Evolutionary conservation across 2,329 filamentous ascomycete species (phyloP).

Genomic region (Apiospora hydei): DNA sequence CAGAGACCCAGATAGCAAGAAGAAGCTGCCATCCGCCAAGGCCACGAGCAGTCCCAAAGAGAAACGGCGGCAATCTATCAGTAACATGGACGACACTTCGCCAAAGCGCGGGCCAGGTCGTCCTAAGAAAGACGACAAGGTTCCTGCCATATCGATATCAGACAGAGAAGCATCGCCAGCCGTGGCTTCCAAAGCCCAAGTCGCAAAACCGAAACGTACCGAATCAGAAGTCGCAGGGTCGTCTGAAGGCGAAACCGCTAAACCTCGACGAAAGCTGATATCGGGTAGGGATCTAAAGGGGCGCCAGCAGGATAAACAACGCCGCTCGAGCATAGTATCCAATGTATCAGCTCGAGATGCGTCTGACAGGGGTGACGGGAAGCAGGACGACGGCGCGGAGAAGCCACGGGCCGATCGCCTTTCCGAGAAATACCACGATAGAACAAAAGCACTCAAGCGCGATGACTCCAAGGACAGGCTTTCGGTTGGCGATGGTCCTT

Average conservation of each 20-base stretch:
- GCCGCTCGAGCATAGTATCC: conserved; percentile 65
- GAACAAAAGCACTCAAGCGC: conserved; percentile 66
- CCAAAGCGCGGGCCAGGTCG: conserved; percentile 61
- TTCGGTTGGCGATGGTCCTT: conserved; percentile 57
- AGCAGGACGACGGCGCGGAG: conserved; percentile 56
- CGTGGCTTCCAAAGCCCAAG: conserved; percentile 49
- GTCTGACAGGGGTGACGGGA: conserved; percentile 58
- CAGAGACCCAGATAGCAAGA: conserved; percentile 53
- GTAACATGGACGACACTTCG: conserved; percentile 55
- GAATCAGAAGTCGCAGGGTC: conserved; percentile 63
- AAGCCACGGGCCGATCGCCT: conserved; percentile 52
- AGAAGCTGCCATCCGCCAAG: conserved; percentile 49
- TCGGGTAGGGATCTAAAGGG: conserved; percentile 69
- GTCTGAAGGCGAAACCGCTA: conserved; percentile 64
- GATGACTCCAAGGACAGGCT: conserved; percentile 66
- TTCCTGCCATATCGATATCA: conserved; percentile 55
- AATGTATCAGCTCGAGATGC: conserved; percentile 62
- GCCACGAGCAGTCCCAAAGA: conserved; percentile 54
- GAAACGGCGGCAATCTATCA: conserved; percentile 53
- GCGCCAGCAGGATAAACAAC: conserved; percentile 61
- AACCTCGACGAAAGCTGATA: conserved; percentile 68
- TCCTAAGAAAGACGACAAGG: conserved; percentile 62
- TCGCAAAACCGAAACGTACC: conserved; percentile 57
- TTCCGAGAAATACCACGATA: conserved; percentile 65
- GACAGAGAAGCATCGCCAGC: conserved; percentile 62